A percentile compares a stretch with the other conserved stretches of the same genome.
These are phyloP conservation scores for Coix lacrymajobi DNA, from an alignment of 176 grass and related monocot genomes.

Conservation along the genomic window DNA sequence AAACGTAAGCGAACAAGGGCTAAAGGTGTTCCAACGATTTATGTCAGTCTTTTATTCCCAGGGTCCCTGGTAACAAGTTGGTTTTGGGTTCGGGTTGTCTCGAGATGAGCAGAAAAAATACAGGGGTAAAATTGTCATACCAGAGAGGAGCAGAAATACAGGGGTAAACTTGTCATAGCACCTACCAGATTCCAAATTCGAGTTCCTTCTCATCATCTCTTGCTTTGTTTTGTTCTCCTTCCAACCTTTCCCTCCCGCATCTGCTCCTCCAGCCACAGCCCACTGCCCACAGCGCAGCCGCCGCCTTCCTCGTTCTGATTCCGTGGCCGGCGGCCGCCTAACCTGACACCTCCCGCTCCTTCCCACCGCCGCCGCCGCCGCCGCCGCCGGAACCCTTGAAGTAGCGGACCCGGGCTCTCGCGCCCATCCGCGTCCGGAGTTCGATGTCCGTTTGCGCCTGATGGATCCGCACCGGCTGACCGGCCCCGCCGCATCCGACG, in stretches of 20 bases:
- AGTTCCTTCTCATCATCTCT: background rate
- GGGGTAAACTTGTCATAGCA: background rate
- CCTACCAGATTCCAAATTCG: constrained; percentile 16
- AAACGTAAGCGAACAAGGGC: no score
- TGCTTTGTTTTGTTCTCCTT: background rate
- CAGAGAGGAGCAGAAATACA: background rate
- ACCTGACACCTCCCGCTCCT: background rate
- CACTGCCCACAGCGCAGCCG: background rate
- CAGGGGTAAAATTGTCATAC: no score
- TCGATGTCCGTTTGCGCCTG: constrained; percentile 67
- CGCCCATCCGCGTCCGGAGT: constrained; percentile 35
- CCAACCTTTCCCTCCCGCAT: background rate
- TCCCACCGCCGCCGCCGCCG: background rate
- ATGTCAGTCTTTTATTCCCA: no score
- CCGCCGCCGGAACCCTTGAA: background rate
- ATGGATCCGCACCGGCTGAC: constrained; percentile 71
- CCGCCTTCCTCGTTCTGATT: background rate
- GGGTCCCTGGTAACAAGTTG: no score
- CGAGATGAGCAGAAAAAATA: no score
- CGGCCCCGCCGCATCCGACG: constrained; percentile 27
- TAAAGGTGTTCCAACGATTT: no score
- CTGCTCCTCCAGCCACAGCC: background rate
- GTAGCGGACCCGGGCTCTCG: constrained; percentile 13
- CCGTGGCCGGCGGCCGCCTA: background rate
- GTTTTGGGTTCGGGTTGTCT: no score